Evolutionary conservation across 2,329 filamentous ascomycete genomes (phyloP).

Genomic region (Gaeumannomyces tritici): DNA sequence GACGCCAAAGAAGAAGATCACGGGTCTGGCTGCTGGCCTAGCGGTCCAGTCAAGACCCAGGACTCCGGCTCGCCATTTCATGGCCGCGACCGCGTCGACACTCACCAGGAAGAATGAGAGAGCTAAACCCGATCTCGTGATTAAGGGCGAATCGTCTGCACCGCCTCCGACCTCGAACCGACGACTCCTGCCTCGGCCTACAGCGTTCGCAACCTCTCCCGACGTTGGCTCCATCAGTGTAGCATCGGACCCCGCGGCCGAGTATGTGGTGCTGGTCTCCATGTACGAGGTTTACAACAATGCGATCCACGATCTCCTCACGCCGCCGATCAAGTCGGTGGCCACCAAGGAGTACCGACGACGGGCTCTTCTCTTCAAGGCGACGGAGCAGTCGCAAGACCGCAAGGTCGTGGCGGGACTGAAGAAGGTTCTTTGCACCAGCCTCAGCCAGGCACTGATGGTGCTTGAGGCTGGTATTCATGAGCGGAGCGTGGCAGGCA

Average conservation of each 20-base stretch:
- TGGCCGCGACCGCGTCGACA: constrained; percentile 35
- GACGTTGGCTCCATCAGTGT: constrained; percentile 64
- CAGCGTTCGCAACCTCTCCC: constrained; percentile 63
- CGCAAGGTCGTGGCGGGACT: constrained; percentile 91
- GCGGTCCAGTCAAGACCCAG: constrained; percentile 4
- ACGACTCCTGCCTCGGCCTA: constrained; percentile 57
- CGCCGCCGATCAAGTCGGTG: constrained; percentile 47
- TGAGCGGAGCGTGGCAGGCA: constrained; percentile 80
- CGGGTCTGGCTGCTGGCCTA: not conserved
- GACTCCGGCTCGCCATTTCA: constrained; percentile 26
- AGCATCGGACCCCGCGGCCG: constrained; percentile 55
- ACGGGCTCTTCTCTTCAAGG: constrained; percentile 83
- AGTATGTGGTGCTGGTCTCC: constrained; percentile 82
- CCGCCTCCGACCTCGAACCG: constrained; percentile 45
- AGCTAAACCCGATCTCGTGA: constrained; percentile 26
- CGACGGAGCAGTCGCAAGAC: constrained; percentile 77
- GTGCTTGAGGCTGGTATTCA: constrained; percentile 83
- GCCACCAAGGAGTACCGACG: constrained; percentile 62
- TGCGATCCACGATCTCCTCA: constrained; percentile 87
- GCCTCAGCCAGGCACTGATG: constrained; percentile 73
- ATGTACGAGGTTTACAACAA: constrained; percentile 99
- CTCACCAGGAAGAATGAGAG: constrained; percentile 31
- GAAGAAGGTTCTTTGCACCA: constrained; percentile 80
- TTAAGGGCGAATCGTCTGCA: constrained; percentile 36
- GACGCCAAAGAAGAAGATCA: constrained; percentile 7